Evolutionary conservation across 441 rosid species (phyloP), one percentile per base, ranked within the genome.

Genomic region (Syzygium syzygioides): DNA sequence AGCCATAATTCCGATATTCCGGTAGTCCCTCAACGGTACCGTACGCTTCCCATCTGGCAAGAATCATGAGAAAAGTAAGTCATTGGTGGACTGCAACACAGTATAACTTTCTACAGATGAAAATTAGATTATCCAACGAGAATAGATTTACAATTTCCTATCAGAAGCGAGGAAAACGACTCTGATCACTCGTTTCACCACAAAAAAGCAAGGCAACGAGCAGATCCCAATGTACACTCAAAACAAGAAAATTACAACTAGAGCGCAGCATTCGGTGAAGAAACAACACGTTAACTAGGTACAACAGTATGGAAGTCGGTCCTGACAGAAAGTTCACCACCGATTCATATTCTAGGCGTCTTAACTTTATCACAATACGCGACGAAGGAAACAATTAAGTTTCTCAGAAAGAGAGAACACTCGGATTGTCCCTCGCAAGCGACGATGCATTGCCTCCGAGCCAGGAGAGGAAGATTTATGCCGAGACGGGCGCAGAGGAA

Each of bases 1-100:
- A 88, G 99, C 99, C 99, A 96, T 98, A 90, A 98, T 96, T 85
- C 99, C 99, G 7, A 98, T 96, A 91, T 98, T 96, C 83, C 98
- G 91, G 91, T 96, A 98, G 89, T 98, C 99, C 86, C 88, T 94
- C 91, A 98, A 92, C 0, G 99, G 98, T 26, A 96, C 94, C 2
- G 91, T 57, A 0, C 98, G 98, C 90, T 96, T 94, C 62, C 90
- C 86, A 59, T 94, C 99, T 93, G 94, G 86, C 55, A 88, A 79
- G 62, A 60, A 45, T 30, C 20, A 2, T 6, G 89, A 34, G 45
- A 80, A 89, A 79, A 34, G 88, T 88, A 55, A 37, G 26, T 23
- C 26, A 68, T n/a, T 55, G 28, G 53, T 19, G 52, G 52, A 71
- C 83, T 71, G n/a, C 83, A 20, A 37, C 23, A 37, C 80, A 37